phyloP scores from a whole-genome alignment of 495 filamentous ascomycete genomes.

The Annulohypoxylon moriforme region DNA sequence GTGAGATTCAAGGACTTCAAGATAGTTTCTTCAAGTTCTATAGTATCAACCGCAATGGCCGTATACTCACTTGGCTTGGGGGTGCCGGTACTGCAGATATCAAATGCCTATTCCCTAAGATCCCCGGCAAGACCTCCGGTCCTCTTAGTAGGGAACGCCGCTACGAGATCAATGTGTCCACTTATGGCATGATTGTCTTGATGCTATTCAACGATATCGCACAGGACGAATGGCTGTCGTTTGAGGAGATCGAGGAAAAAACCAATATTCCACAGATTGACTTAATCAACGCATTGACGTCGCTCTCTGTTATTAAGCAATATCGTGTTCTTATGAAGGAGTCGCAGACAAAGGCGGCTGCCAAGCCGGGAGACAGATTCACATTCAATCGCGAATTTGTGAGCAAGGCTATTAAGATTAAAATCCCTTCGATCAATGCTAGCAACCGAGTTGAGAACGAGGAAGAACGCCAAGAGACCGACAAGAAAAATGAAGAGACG shows the following conservation, averaged over 20 bases:
- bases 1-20: constrained; percentile 78
- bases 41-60: constrained; percentile 83
- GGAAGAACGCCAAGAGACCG: constrained; percentile 85
- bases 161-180: constrained; percentile 92
- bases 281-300: constrained; percentile 83
- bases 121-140: constrained; percentile 70
- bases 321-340: constrained; percentile 84
- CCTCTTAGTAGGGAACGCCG: constrained; percentile 73
- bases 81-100: constrained; percentile 83
- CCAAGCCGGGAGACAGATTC: constrained; percentile 84
- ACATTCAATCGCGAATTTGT: constrained; percentile 85
- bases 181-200: constrained; percentile 91
- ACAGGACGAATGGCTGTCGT: constrained; percentile 72
- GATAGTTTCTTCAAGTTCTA: constrained; percentile 93
- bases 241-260: constrained; percentile 83
- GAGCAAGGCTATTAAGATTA: constrained; percentile 85
- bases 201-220: constrained; percentile 86
- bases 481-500: constrained; percentile 85
- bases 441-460: constrained; percentile 89
- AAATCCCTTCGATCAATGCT: constrained; percentile 72
- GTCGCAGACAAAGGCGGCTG: constrained; percentile 78
- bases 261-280: constrained; percentile 87
- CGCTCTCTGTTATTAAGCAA: constrained; percentile 86
- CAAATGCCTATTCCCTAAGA: constrained; percentile 77
- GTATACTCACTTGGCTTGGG: constrained; percentile 84